These are phyloP conservation scores for Penicillium sp. DNA, from an alignment of 2,329 filamentous ascomycete species.

Conservation along the genomic window DNA sequence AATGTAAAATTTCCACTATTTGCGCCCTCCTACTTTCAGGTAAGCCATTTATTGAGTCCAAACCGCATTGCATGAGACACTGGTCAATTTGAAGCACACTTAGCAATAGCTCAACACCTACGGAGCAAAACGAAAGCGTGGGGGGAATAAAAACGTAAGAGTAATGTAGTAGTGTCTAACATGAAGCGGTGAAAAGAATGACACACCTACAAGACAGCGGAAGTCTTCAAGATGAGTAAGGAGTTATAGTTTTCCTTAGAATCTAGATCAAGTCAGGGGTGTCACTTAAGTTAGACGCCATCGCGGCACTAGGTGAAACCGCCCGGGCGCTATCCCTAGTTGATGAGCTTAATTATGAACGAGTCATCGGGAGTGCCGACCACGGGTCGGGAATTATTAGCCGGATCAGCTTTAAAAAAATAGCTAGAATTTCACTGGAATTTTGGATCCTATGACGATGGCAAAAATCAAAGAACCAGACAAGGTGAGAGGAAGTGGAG, in stretches of 20 bases:
- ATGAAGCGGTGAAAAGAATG: slow-evolving; percentile 4
- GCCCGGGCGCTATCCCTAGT: slow-evolving; percentile 2
- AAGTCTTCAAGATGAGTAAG: background rate
- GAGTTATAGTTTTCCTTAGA: background rate
- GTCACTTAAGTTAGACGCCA: background rate
- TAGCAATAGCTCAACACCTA: too few relatives aligned
- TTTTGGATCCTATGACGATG: background rate
- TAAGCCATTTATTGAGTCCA: background rate
- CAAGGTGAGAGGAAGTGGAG: background rate
- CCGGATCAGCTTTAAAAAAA: background rate
- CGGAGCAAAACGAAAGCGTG: background rate
- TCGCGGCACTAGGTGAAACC: background rate
- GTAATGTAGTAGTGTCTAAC: background rate
- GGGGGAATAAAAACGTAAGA: background rate
- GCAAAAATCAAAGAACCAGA: background rate
- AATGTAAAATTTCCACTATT: background rate
- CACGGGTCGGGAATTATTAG: background rate
- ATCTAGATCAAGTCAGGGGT: background rate
- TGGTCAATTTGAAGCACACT: background rate
- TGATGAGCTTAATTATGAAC: slow-evolving; percentile 19
- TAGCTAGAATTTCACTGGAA: background rate
- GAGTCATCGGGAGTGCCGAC: slow-evolving; percentile 11
- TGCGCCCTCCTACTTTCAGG: background rate
- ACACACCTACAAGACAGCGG: background rate
- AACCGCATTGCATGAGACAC: background rate